These are phyloP conservation scores for Apiospora hydei DNA, from an alignment of 2,329 filamentous ascomycete species.

Conservation along the genomic window DNA sequence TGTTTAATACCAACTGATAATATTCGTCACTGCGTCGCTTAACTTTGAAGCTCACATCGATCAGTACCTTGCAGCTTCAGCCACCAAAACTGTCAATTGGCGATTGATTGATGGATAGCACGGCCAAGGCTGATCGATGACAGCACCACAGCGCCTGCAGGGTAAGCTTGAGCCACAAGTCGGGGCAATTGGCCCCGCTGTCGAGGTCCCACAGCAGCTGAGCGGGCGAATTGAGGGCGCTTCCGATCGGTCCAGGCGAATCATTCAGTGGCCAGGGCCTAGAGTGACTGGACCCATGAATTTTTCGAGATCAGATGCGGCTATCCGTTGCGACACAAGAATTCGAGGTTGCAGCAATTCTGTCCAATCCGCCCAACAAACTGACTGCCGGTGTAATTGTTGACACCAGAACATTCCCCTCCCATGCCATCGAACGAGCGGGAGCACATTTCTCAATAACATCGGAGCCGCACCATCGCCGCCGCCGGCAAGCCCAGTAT, in stretches of 20 bases:
- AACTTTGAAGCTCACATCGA: not conserved
- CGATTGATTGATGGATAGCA: not conserved
- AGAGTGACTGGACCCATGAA: constrained; percentile 16
- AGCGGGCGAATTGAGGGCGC: not conserved
- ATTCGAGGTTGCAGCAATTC: not conserved
- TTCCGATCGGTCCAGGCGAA: not conserved
- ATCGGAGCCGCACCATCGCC: not conserved
- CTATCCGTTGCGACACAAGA: constrained; percentile 2
- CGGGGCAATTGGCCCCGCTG: constrained; percentile 14
- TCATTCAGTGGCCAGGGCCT: constrained; percentile 18
- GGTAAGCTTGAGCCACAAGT: constrained; percentile 18
- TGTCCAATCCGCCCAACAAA: not conserved
- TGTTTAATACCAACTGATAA: not conserved
- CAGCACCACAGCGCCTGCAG: not conserved
- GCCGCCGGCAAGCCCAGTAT: constrained; percentile 28
- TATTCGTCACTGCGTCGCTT: not conserved
- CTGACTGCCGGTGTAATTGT: not conserved
- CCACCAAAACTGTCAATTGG: not conserved
- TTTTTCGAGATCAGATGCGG: constrained; percentile 19
- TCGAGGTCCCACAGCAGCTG: not conserved
- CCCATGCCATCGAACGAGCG: not conserved
- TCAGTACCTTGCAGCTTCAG: constrained; percentile 7
- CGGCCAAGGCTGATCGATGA: not conserved
- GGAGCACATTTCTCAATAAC: not conserved
- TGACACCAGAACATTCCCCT: not conserved